Conservation (phyloP, 805 yeast species). For the Kodamaea neixiangensis region DNA sequence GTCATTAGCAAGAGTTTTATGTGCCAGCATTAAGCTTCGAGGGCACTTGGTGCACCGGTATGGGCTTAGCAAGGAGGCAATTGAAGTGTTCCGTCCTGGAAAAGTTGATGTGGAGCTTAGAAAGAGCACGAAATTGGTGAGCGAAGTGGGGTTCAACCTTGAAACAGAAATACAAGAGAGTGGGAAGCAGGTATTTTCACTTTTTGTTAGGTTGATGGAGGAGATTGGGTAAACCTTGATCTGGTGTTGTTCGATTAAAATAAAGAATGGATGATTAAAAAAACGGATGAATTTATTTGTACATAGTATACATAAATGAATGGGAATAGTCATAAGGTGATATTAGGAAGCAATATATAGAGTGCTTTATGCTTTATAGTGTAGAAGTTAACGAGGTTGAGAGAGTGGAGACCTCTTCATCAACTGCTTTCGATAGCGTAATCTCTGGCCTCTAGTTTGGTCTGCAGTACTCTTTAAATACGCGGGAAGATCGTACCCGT, state of each 20-base stretch:
- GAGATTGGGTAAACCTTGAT: slow-evolving; percentile 5
- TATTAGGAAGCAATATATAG: not conserved
- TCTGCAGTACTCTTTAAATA: slow-evolving; percentile 3
- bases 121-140: slow-evolving; percentile 12
- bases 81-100: slow-evolving; percentile 30
- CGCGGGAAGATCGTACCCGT: not conserved
- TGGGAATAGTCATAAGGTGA: not conserved
- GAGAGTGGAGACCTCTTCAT: not conserved
- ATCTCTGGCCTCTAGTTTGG: not conserved
- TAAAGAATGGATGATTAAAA: not conserved
- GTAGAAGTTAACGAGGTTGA: not conserved
- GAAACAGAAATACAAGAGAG: not conserved
- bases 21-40: slow-evolving; percentile 20
- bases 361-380: not conserved
- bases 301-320: not conserved
- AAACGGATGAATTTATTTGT: not conserved
- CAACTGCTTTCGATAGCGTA: not conserved
- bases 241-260: not conserved
- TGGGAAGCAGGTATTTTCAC: not conserved
- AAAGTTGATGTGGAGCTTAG: slow-evolving; percentile 36
- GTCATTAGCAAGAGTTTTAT: slow-evolving; percentile 15
- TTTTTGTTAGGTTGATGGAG: not conserved
- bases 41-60: slow-evolving; percentile 22
- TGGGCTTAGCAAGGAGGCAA: slow-evolving; percentile 21
- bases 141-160: not conserved